A percentile compares a stretch with the other conserved stretches of the same genome.
Conservation (phyloP, 495 filamentous ascomycete species). For the Hypoxylon fragiforme region DNA sequence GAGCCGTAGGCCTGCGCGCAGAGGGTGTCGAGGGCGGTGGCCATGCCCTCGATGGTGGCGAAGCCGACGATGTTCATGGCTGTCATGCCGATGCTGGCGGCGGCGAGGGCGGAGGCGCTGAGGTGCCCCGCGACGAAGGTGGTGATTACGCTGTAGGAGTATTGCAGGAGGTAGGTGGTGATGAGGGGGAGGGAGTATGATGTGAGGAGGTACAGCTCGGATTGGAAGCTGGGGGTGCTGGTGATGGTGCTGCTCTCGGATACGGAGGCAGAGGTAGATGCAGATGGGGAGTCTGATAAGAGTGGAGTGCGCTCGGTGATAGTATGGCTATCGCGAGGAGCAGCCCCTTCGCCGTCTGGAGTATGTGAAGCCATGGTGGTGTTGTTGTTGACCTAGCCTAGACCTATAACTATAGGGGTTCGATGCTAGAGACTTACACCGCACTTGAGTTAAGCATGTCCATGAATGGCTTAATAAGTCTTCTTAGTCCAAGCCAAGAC, state of each 20-base stretch:
- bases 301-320: slow-evolving; percentile 20
- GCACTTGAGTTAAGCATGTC: no score
- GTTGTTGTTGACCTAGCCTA: no score
- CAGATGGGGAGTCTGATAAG: slow-evolving; percentile 7
- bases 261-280: no score
- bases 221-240: slow-evolving; percentile 10
- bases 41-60: slow-evolving; percentile 70
- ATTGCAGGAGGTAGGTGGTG: slow-evolving; percentile 73
- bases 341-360: no score
- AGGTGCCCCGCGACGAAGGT: slow-evolving; percentile 71
- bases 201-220: slow-evolving; percentile 42
- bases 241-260: no score
- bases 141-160: slow-evolving; percentile 70
- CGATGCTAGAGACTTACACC: no score
- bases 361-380: no score
- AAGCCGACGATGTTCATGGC: slow-evolving; percentile 69
- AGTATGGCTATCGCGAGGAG: neutral
- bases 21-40: slow-evolving; percentile 74
- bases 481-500: no score
- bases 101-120: slow-evolving; percentile 65
- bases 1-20: slow-evolving; percentile 79
- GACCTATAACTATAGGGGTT: no score
- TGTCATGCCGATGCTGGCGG: slow-evolving; percentile 46
- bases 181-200: slow-evolving; percentile 68
- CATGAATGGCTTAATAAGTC: no score